Conservation (phyloP, 2,329 filamentous ascomycete genomes). For the Whalleya microplaca region DNA sequence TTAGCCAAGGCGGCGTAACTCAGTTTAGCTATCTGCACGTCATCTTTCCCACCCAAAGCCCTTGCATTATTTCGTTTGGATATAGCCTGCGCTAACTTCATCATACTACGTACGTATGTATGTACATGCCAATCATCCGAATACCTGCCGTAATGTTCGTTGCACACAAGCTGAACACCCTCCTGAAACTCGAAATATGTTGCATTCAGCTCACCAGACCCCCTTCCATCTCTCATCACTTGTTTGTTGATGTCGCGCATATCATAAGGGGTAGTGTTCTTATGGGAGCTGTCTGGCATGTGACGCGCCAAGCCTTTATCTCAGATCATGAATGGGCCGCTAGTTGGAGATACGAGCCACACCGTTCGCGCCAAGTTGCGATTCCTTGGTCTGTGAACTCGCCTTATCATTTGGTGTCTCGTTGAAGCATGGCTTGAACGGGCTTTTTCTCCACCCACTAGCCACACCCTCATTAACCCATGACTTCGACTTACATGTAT, state of each 20-base stretch:
- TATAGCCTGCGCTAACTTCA: neutral
- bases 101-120: neutral
- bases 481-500: neutral
- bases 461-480: conserved; percentile 16
- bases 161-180: conserved; percentile 4
- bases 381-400: conserved; percentile 9
- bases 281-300: conserved; percentile 19
- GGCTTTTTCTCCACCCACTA: conserved; percentile 21
- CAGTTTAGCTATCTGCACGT: conserved; percentile 22
- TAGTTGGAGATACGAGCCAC: conserved; percentile 28
- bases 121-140: neutral
- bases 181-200: conserved; percentile 13
- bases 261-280: conserved; percentile 17
- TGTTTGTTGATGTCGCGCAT: conserved; percentile 9
- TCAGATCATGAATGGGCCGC: conserved; percentile 20
- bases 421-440: conserved; percentile 6
- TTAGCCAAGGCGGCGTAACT: conserved; percentile 13
- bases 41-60: conserved; percentile 11
- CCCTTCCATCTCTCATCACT: conserved; percentile 6
- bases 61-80: conserved; percentile 6
- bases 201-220: conserved; percentile 24
- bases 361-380: conserved; percentile 23
- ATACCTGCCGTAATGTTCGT: neutral
- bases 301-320: conserved; percentile 26
- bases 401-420: conserved; percentile 21